phyloP scores from a whole-genome alignment of 176 grass and related monocot species.

The Oryza glumipatula region DNA sequence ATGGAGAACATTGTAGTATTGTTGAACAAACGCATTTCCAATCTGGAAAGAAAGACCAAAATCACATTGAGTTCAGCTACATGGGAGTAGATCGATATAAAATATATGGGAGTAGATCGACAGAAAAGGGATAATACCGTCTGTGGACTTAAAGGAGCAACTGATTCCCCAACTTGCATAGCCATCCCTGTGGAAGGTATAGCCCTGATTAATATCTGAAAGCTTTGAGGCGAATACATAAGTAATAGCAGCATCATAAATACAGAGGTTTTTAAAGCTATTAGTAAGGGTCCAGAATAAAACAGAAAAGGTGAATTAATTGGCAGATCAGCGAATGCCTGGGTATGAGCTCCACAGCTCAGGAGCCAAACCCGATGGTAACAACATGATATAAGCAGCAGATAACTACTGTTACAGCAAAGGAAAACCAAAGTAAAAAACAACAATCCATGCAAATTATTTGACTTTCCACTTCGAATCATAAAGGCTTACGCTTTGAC shows the following conservation, averaged over 20 bases:
- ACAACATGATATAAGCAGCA: background rate
- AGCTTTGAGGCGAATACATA: background rate
- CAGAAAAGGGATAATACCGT: constrained; percentile 24
- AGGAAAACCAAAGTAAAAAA: background rate
- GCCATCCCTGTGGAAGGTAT: constrained; percentile 45
- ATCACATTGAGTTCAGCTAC: background rate
- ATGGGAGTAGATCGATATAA: background rate
- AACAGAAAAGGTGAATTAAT: background rate
- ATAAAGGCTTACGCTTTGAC: background rate
- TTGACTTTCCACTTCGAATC: background rate
- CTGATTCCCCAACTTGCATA: background rate
- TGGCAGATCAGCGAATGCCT: background rate
- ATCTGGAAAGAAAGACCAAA: constrained; percentile 53
- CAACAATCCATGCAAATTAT: background rate
- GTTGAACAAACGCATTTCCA: constrained; percentile 76
- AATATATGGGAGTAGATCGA: background rate
- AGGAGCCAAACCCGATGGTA: background rate
- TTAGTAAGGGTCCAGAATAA: background rate
- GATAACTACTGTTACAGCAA: background rate
- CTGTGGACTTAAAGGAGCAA: background rate
- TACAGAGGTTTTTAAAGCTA: background rate
- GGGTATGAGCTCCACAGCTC: background rate
- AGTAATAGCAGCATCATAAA: background rate
- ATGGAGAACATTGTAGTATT: constrained; percentile 74
- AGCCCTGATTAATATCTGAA: constrained; percentile 9